phyloP scores from a whole-genome alignment of 495 filamentous ascomycete genomes.

The Lasiosphaeria miniovina region DNA sequence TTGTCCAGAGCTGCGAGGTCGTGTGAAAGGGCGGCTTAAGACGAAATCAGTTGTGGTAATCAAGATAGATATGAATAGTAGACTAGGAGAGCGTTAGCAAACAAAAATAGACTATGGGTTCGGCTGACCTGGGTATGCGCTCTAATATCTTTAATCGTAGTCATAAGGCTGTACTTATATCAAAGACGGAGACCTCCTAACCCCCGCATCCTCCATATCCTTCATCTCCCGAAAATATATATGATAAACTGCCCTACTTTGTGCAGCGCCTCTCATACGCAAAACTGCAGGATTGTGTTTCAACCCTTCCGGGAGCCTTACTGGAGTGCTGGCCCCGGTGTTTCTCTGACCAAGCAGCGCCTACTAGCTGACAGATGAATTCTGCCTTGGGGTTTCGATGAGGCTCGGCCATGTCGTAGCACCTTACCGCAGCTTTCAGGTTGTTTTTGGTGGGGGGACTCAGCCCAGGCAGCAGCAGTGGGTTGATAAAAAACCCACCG shows the following conservation, averaged over 20 bases:
- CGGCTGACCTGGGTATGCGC: slow-evolving; percentile 1
- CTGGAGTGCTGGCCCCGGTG: not conserved
- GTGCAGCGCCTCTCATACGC: not conserved
- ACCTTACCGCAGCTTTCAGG: not conserved
- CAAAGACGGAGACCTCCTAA: not conserved
- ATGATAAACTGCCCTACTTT: not conserved
- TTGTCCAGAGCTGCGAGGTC: not conserved
- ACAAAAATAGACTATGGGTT: not conserved
- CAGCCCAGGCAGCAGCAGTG: not conserved
- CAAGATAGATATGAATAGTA: not conserved
- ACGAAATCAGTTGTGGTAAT: not conserved
- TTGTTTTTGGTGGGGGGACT: not conserved
- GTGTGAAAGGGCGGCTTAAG: not conserved
- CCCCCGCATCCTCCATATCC: not conserved
- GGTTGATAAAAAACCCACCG: not conserved
- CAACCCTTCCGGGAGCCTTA: slow-evolving; percentile 4
- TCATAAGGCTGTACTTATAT: not conserved
- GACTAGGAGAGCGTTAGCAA: not conserved
- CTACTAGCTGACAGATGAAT: not conserved
- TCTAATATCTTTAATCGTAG: not conserved
- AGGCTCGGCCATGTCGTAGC: slow-evolving; percentile 3
- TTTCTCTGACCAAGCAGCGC: no score
- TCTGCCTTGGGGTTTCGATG: not conserved
- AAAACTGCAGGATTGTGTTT: not conserved
- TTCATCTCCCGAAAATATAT: not conserved